Evolutionary conservation across 768 basidiomycete genomes (phyloP).

Genomic region (Russula emetica): DNA sequence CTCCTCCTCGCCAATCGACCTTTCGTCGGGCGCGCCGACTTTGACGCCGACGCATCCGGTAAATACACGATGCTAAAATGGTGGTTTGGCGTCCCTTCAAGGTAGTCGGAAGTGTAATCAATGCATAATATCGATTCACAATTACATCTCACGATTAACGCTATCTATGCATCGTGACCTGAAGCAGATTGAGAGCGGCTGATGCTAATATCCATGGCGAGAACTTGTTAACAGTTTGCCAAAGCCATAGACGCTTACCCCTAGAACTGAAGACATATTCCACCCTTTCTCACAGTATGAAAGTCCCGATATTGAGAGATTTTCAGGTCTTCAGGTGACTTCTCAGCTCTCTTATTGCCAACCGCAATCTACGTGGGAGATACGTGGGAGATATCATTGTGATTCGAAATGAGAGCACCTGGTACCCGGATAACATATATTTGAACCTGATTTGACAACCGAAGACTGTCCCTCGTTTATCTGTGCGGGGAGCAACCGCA

Average conservation of each 20-base stretch:
- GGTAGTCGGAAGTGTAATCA: neutral
- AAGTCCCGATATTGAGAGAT: constrained; percentile 45
- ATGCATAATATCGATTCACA: neutral
- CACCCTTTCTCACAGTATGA: constrained; percentile 49
- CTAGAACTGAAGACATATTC: constrained; percentile 53
- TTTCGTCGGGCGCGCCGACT: constrained; percentile 51
- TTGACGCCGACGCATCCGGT: constrained; percentile 28
- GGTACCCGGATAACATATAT: too few relatives aligned
- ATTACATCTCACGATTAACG: neutral
- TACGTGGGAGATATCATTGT: neutral
- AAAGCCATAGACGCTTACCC: constrained; percentile 35
- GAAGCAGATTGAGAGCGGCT: constrained; percentile 45
- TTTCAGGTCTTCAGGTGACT: constrained; percentile 39
- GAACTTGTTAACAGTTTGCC: constrained; percentile 44
- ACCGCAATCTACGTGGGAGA: constrained; percentile 43
- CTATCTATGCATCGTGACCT: constrained; percentile 33
- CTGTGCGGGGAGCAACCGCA: constrained; percentile 50
- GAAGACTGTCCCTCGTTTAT: constrained; percentile 48
- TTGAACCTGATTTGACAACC: constrained; percentile 37
- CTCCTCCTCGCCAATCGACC: constrained; percentile 42
- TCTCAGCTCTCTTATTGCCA: constrained; percentile 50
- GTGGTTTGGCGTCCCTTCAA: constrained; percentile 27
- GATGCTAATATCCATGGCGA: constrained; percentile 64
- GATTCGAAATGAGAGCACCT: constrained; percentile 28
- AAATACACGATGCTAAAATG: constrained; percentile 20